phyloP scores from a whole-genome alignment of 2,329 filamentous ascomycete species.

The Tricladium varicosporioides region DNA sequence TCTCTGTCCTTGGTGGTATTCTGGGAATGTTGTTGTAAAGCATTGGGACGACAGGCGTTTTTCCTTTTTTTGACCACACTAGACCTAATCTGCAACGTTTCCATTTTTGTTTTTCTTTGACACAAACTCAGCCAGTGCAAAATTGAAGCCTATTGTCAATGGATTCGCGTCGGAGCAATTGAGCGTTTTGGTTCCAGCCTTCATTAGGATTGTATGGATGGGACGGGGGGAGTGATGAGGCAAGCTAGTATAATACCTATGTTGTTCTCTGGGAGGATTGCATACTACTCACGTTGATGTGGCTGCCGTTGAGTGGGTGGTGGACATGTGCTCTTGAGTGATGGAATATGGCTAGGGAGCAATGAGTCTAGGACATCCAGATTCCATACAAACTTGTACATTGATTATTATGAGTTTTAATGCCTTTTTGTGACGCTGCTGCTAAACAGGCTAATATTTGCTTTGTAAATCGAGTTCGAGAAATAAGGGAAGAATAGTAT shows the following conservation, averaged over 20 bases:
- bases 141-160: constrained; percentile 17
- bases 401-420: constrained; percentile 21
- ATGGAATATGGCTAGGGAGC: background rate
- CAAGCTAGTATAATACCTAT: constrained; percentile 10
- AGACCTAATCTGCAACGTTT: constrained; percentile 37
- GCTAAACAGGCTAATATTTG: background rate
- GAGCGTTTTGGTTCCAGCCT: constrained; percentile 23
- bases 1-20: constrained; percentile 44
- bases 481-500: too few relatives aligned
- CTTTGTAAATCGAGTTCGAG: too few relatives aligned
- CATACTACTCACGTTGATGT: constrained; percentile 15
- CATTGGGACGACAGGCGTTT: constrained; percentile 34
- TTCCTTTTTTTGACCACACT: constrained; percentile 32
- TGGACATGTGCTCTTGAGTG: constrained; percentile 2
- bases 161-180: constrained; percentile 16
- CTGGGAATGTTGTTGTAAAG: constrained; percentile 45
- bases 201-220: constrained; percentile 1
- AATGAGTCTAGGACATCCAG: constrained; percentile 19
- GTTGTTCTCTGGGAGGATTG: constrained; percentile 9
- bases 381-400: constrained; percentile 30
- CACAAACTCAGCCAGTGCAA: constrained; percentile 16
- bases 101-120: constrained; percentile 28
- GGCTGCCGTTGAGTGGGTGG: constrained; percentile 4
- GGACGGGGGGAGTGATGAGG: constrained; percentile 1
- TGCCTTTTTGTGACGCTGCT: constrained; percentile 1